Evolutionary conservation across 495 filamentous ascomycete genomes (phyloP).

Genomic region (Aspergillus indologenus): DNA sequence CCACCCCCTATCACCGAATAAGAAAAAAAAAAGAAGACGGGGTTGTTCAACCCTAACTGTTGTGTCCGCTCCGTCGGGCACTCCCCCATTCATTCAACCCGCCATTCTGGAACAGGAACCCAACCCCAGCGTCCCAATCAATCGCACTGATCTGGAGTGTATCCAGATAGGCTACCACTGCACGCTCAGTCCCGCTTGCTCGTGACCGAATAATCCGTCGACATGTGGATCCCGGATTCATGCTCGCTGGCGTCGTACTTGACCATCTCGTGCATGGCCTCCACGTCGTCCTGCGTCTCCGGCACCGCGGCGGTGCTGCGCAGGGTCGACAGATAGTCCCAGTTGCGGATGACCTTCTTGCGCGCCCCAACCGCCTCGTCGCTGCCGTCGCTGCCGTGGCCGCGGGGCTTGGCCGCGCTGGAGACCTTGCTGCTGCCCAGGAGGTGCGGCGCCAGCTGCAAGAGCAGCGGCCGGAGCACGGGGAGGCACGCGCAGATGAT

Average conservation of each 20-base stretch:
- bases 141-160: background rate
- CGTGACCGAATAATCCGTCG: slow-evolving; percentile 1
- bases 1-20: background rate
- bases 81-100: no score
- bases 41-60: no score
- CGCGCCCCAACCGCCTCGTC: background rate
- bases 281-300: background rate
- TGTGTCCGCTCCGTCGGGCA: no score
- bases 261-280: slow-evolving; percentile 1
- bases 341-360: slow-evolving; percentile 9
- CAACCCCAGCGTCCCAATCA: no score
- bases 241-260: background rate
- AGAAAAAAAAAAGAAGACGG: background rate
- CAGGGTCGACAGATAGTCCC: slow-evolving; percentile 9
- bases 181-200: background rate
- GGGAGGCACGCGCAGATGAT: slow-evolving; percentile 14
- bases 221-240: background rate
- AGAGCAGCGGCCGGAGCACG: slow-evolving; percentile 6
- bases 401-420: background rate
- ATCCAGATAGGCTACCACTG: background rate
- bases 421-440: slow-evolving; percentile 2
- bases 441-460: slow-evolving; percentile 5
- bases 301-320: background rate
- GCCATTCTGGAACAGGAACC: no score
- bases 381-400: background rate